A percentile compares a stretch with the other conserved stretches of the same genome.
Conservation (phyloP, 768 basidiomycete species). For the Boletus vermiculosoides region DNA sequence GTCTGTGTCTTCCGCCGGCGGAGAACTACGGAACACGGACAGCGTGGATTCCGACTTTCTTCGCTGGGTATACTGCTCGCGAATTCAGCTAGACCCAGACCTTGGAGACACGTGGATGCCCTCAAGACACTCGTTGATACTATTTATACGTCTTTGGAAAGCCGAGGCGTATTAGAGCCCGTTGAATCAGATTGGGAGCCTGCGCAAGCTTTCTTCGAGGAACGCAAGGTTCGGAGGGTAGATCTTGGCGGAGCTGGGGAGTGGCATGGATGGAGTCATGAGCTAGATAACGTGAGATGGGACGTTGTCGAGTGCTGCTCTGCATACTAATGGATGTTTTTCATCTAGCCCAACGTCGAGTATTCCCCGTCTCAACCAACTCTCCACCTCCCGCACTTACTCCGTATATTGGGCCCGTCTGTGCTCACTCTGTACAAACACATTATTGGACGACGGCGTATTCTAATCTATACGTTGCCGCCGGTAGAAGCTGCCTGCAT, state of each 20-base stretch:
- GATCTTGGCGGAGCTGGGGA: slow-evolving; percentile 56
- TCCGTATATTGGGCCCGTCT: slow-evolving; percentile 77
- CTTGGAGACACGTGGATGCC: slow-evolving; percentile 68
- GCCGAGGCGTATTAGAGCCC: slow-evolving; percentile 47
- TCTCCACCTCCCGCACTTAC: slow-evolving; percentile 69
- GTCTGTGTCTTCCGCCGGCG: slow-evolving; percentile 74
- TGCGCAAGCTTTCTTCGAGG: slow-evolving; percentile 62
- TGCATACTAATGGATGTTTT: slow-evolving; percentile 12
- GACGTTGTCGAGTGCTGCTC: background rate
- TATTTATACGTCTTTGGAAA: slow-evolving; percentile 53
- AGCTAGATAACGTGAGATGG: slow-evolving; percentile 52
- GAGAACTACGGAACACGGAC: slow-evolving; percentile 65
- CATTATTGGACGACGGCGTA: slow-evolving; percentile 66
- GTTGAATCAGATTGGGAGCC: slow-evolving; percentile 61
- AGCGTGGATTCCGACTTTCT: slow-evolving; percentile 77
- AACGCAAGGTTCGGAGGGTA: slow-evolving; percentile 48
- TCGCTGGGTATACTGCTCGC: slow-evolving; percentile 75
- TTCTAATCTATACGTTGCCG: slow-evolving; percentile 78
- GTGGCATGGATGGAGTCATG: slow-evolving; percentile 69
- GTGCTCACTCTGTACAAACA: slow-evolving; percentile 78
- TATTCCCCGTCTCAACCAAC: slow-evolving; percentile 47
- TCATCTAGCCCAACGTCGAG: slow-evolving; percentile 22
- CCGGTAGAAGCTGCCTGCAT: slow-evolving; percentile 79
- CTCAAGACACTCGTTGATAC: slow-evolving; percentile 58
- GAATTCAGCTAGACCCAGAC: slow-evolving; percentile 61